Base-by-base conservation (phyloP, 768 basidiomycete species). In the Brasilioporus rufonigricans region DNA sequence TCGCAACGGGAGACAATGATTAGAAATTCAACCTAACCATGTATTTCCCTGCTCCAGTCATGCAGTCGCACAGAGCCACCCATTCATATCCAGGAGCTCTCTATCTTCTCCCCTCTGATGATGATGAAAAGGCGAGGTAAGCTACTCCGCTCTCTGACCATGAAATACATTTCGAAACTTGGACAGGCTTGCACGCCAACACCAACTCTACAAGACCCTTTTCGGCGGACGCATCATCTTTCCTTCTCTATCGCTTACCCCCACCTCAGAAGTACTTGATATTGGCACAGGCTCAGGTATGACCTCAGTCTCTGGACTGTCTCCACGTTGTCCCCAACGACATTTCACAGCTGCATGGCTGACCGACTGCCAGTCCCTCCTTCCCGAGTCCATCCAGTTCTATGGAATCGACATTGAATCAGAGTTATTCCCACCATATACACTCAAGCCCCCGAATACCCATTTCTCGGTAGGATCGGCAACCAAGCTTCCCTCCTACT, bases 211-310 rank as follows among this genome's bases (percentile, higher is more conserved):
- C 49, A 64, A 55, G 38, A 48, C 29, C 14, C 52, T 54, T 9
- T 58, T 65, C 27, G 57, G 45, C 5, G 59, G 58, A 7, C 61
- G 60, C 13, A 48, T 61, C 8, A 41, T 66, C 4, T 59, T 65
- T 26, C 60, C 58, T 14, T 4, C 53, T 6, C 19, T 55, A 8
- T 43, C 50, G 0, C 44, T 66, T 31, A 1, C 49, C n/a, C n/a
- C 31, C 5, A 43, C 47, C 6, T 52, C 55, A 5, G 55, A 64
- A 31, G 52, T 66, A 4, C 56, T 66, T 9, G 65, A 66, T 32
- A 50, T 58, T n/a, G 65, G 65, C 35, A 59, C 57, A 3, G 65
- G 65, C 13, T 57, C 65, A 59, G 60, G 65, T 66, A 62, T 13
- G 16, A 4, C 18, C 18, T 23, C 14, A 9, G 32, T 33, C 19